Evolutionary conservation across 1,139 yeast species (phyloP).

Genomic region (Zygosaccharomyces pseudobailii): DNA sequence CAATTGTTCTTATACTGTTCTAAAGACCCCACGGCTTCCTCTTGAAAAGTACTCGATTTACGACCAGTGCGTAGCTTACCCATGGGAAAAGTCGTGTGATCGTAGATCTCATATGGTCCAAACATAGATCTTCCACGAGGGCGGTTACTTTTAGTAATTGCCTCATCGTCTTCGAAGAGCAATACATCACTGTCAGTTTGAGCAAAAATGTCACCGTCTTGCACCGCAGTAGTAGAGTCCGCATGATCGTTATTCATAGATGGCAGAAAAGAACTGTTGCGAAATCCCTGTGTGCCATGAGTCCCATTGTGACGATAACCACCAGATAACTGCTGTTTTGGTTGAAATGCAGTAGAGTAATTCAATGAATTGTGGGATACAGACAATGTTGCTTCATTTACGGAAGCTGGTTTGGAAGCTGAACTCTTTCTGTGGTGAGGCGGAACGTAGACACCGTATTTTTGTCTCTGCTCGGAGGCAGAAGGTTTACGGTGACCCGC

Average conservation of each 20-base stretch:
- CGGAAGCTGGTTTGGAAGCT: conserved; percentile 9
- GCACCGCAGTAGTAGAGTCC: conserved; percentile 28
- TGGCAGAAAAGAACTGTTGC: conserved; percentile 7
- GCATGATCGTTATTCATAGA: conserved; percentile 17
- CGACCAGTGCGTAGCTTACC: conserved; percentile 19
- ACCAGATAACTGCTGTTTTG: conserved; percentile 2
- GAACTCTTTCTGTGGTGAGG: conserved; percentile 44
- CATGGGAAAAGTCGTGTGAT: conserved; percentile 7
- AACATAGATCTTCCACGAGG: conserved; percentile 21
- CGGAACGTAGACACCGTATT: conserved; percentile 39
- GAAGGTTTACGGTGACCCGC: conserved; percentile 6
- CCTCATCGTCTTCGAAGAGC: conserved; percentile 33
- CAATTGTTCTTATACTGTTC: conserved; percentile 36
- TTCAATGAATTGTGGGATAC: conserved; percentile 23
- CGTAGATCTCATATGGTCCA: conserved; percentile 30
- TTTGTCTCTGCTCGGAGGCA: conserved; percentile 27
- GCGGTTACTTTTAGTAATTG: conserved; percentile 9
- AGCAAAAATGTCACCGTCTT: conserved; percentile 29
- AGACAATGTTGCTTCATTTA: conserved; percentile 25
- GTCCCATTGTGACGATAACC: not conserved
- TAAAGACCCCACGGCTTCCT: conserved; percentile 33
- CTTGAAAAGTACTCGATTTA: conserved; percentile 30
- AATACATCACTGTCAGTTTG: conserved; percentile 29
- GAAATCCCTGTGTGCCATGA: not conserved
- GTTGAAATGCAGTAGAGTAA: conserved; percentile 11